Base-by-base conservation (phyloP, 371 early-diverging fungal species). In the Mortierella sp. region DNA sequence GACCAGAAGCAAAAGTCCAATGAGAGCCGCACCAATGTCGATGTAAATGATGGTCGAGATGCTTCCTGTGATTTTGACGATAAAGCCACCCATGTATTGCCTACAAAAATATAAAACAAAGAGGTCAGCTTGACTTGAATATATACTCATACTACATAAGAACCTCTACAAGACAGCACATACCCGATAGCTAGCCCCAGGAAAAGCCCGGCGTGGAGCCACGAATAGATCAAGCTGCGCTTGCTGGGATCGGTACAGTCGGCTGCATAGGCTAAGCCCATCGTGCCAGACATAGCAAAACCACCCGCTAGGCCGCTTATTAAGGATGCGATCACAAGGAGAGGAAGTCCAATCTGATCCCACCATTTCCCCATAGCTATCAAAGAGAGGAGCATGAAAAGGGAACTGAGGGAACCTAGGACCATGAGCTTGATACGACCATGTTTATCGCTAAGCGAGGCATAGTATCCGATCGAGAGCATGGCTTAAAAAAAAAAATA, bases 41-140 rank as follows among this genome's bases (percentile, higher is more conserved):
- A 84, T 51, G n/a, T 83, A 86, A 35, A 90, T 69, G 0, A 87
- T 55, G 10, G 54, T 57, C 51, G 78, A 56, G n/a, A 87, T 34
- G n/a, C 60, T 66, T 1, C 35, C 45, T 2, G 64, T 60, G 1
- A 17, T 35, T 2, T 5, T 47, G 42, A 32, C 40, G 29, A 79
- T 31, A 12, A 42, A 0, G 3, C 79, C 67, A 4, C 79, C 79
- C 2, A 72, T 2, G 35, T 47, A 32, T 3, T 70, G 49, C 40
- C 79, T 79, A 66, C 15, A 53, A 2, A 12, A 19, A 37, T 9
- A 10, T 2, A 54, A 23, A 26, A 26, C 22, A 51, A 34, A 28
- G 31, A 37, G 1, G 57, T 56, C 45, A 58, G 19, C 31, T 5
- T 9, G 26, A 26, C 5, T 17, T 47, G 47, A 17, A 47, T n/a